Base-by-base conservation (phyloP, 192 early-diverging fungal genomes). In the Jimgerdemannia lactiflua region DNA sequence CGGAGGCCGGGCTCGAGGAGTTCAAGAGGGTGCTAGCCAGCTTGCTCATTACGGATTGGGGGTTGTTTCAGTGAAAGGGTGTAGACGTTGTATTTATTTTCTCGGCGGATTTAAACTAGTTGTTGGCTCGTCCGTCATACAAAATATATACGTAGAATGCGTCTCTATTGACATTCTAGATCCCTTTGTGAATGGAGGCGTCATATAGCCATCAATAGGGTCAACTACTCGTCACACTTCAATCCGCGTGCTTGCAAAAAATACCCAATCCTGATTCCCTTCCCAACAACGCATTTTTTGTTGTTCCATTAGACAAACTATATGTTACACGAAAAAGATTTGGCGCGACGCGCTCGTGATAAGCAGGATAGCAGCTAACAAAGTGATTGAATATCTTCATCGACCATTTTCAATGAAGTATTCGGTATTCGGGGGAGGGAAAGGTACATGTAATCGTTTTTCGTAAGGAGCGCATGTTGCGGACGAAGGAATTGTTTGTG, bases 41-140 rank as follows among this genome's bases (percentile, higher is more conserved):
- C 7, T 81, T 92, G 43, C 40, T 75, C 42, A 78, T 92, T 43
- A 70, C 79, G n/a, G 82, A 92, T 66, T 91, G 89, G 89, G 71
- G 79, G 3, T 83, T 92, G 17, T 92, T 92, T 82, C 6, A 59
- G 6, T 59, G 14, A 14, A 59, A 2, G 14, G 14, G 14, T 10
- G 49, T 10, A 14, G 14, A 59, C 49, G 14, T 59, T 14, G 14
- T 14, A 59, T 29, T 29, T 29, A 29, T 29, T 29, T 29, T 29
- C 29, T 29, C 29, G 29, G 29, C 1, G 29, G 29, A 29, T 29
- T 29, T 29, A 29, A 29, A 29, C 29, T 29, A 29, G 29, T 29
- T 29, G 29, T 29, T n/a, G 29, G 29, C 29, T 29, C 29, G 29
- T 29, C 29, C 29, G 29, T 29, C 29, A 29, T 29, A 29, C 29